Conservation (phyloP, 495 filamentous ascomycete genomes). For the Aspergillus heteromorphus region DNA sequence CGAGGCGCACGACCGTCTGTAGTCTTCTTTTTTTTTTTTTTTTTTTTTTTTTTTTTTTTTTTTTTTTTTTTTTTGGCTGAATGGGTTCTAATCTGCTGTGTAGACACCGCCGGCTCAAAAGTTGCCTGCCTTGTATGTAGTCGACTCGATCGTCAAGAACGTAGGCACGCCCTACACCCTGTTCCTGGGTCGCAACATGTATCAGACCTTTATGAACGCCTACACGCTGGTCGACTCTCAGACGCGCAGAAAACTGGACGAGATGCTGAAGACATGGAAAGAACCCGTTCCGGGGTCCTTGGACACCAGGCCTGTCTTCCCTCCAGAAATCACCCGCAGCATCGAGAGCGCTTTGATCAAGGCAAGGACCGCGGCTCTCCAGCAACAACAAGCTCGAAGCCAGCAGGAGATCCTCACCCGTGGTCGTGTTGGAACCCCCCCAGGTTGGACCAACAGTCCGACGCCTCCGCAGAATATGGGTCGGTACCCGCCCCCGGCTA, state of each 20-base stretch:
- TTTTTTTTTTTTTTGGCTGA: slow-evolving; percentile 15
- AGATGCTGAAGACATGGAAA: slow-evolving; percentile 98
- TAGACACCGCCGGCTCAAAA: slow-evolving; percentile 83
- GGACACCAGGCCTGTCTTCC: slow-evolving; percentile 83
- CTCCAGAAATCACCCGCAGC: slow-evolving; percentile 71
- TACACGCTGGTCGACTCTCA: slow-evolving; percentile 78
- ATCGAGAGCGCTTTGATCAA: slow-evolving; percentile 95
- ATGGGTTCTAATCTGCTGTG: slow-evolving; percentile 34
- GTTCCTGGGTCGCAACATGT: slow-evolving; percentile 87
- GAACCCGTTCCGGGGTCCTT: slow-evolving; percentile 89
- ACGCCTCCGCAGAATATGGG: slow-evolving; percentile 58
- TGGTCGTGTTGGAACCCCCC: slow-evolving; percentile 48
- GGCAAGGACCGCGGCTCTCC: slow-evolving; percentile 67
- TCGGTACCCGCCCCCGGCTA: slow-evolving; percentile 28
- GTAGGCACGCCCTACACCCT: slow-evolving; percentile 95
- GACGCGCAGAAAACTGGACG: slow-evolving; percentile 85
- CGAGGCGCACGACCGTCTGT: slow-evolving; percentile 12
- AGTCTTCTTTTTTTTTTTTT: slow-evolving; percentile 16
- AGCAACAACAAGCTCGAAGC: slow-evolving; percentile 61
- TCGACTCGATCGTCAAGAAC: slow-evolving; percentile 98
- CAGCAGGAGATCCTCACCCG: slow-evolving; percentile 60
- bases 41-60: slow-evolving; percentile 13
- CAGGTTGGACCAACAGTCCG: slow-evolving; percentile 58
- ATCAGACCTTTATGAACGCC: slow-evolving; percentile 91
- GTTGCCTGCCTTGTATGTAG: slow-evolving; percentile 90